Percentiles rank a stretch among this genome's conserved stretches.
Conservation (phyloP, 805 yeast genomes). For the Kazachstania viticola region DNA sequence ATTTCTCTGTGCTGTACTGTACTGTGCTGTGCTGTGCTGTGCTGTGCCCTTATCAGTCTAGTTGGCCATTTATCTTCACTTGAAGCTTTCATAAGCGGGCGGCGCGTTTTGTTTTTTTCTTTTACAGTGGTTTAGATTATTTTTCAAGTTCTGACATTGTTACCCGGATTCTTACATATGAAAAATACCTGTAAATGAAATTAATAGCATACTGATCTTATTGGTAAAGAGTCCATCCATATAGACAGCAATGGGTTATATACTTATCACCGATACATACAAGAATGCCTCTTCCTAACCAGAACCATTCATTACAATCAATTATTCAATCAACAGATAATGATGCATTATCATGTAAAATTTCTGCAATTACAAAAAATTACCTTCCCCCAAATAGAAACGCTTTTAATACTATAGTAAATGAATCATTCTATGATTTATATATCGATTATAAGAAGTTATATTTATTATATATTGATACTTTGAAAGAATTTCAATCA, state of each 20-base stretch:
- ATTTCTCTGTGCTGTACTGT: background rate
- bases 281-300: background rate
- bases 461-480: slow-evolving; percentile 14
- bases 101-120: too few species aligned
- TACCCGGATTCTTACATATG: background rate
- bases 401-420: background rate
- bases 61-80: background rate
- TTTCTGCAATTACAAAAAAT: slow-evolving; percentile 37
- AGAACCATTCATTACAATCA: slow-evolving; percentile 15
- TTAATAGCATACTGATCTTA: background rate
- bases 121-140: background rate
- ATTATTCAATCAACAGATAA: slow-evolving; percentile 39
- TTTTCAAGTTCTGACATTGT: background rate
- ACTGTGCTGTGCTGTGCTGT: background rate
- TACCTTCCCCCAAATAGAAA: slow-evolving; percentile 35
- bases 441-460: slow-evolving; percentile 9
- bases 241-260: background rate
- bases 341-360: slow-evolving; percentile 60
- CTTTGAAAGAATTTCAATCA: slow-evolving; percentile 8
- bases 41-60: background rate
- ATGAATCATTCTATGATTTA: background rate
- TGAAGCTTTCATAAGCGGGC: background rate
- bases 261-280: background rate
- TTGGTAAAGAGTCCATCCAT: background rate
- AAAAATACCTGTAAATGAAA: background rate